Conservation (phyloP, 345 rosid species). For the Populus deltoides region DNA sequence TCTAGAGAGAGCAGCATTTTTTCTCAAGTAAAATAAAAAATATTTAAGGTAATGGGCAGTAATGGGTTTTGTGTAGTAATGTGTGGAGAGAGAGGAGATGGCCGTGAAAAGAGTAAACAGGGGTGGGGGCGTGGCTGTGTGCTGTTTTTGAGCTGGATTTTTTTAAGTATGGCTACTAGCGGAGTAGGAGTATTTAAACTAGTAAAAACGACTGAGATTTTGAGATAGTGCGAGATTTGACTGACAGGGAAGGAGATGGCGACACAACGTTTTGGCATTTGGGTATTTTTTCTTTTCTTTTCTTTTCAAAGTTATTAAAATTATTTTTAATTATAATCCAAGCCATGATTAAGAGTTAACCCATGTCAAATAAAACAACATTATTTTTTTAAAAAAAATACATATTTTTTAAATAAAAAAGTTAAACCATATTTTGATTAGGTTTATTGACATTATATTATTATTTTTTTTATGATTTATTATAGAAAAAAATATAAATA, state of each 20-base stretch:
- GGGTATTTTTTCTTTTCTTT: background rate
- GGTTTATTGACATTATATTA: too few species aligned
- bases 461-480: too few species aligned
- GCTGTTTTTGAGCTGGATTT: slow-evolving; percentile 36
- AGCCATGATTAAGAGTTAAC: too few species aligned
- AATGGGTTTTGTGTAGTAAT: background rate
- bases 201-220: background rate
- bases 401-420: too few species aligned
- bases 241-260: background rate
- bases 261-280: slow-evolving; percentile 1
- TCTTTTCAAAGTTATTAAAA: too few species aligned
- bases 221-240: background rate
- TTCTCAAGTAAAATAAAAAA: background rate
- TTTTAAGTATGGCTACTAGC: background rate
- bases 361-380: too few species aligned
- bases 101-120: slow-evolving; percentile 52
- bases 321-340: too few species aligned
- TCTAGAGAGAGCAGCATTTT: slow-evolving; percentile 34
- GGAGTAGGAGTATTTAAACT: background rate
- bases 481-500: too few species aligned
- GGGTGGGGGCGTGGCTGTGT: background rate
- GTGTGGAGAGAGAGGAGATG: slow-evolving; percentile 29
- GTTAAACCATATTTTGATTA: too few species aligned
- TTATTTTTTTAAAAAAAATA: too few species aligned
- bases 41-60: background rate